Conservation (phyloP, 1,284 basidiomycete species). For the Cryptococcus depauperatus region DNA sequence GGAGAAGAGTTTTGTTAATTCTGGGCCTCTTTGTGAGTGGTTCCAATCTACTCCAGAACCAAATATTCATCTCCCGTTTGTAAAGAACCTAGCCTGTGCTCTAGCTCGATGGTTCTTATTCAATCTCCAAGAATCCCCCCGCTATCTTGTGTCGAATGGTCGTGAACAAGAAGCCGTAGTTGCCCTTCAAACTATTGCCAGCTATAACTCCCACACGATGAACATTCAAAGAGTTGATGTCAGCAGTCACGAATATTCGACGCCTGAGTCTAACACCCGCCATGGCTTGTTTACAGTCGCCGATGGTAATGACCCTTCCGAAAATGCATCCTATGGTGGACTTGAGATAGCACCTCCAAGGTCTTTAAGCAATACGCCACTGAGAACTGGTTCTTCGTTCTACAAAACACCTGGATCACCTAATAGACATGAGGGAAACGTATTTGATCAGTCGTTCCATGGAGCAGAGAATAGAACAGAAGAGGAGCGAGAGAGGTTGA, state of each 20-base stretch:
- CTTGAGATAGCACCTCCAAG: slow-evolving; percentile 17
- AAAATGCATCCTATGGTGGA: slow-evolving; percentile 2
- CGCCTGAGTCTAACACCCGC: background rate
- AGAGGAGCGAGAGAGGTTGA: slow-evolving; percentile 4
- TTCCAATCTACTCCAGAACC: too few species aligned
- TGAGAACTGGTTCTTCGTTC: slow-evolving; percentile 10
- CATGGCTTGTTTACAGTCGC: background rate
- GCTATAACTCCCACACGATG: slow-evolving; percentile 68
- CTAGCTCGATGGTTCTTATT: slow-evolving; percentile 79
- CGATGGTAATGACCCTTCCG: slow-evolving; percentile 1
- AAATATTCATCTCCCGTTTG: background rate
- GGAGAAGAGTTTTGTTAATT: slow-evolving; percentile 69
- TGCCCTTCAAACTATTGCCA: slow-evolving; percentile 70
- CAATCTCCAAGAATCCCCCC: slow-evolving; percentile 83
- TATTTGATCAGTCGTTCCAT: slow-evolving; percentile 23
- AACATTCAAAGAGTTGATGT: slow-evolving; percentile 65
- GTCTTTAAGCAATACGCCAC: slow-evolving; percentile 11
- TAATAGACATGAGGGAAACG: slow-evolving; percentile 14
- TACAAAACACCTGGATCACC: slow-evolving; percentile 2
- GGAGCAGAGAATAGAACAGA: slow-evolving; percentile 4
- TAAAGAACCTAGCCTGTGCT: slow-evolving; percentile 78
- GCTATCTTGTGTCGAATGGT: slow-evolving; percentile 78
- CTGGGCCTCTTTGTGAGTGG: slow-evolving; percentile 62
- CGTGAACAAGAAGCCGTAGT: slow-evolving; percentile 71
- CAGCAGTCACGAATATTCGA: slow-evolving; percentile 4